Percentiles rank a stretch among this genome's conserved stretches.
These are phyloP conservation scores for Penicillium decumbens DNA, from an alignment of 2,329 filamentous ascomycete genomes.

Conservation along the genomic window DNA sequence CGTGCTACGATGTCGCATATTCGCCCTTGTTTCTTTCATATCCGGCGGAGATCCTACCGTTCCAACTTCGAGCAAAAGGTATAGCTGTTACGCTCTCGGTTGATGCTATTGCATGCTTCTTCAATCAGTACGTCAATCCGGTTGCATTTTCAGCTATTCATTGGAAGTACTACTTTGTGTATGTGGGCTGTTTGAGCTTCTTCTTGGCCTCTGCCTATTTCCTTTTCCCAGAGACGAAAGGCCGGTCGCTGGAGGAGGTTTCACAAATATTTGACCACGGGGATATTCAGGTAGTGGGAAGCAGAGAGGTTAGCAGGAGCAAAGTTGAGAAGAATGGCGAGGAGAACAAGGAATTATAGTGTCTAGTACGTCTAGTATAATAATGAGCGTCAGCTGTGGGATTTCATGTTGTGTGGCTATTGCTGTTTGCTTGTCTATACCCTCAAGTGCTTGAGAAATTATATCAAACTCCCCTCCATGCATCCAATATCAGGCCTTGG, in stretches of 20 bases:
- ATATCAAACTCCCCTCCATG: not conserved
- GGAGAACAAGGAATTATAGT: not conserved
- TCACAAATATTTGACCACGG: constrained; percentile 19
- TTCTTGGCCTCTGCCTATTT: constrained; percentile 38
- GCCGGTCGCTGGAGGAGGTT: constrained; percentile 23
- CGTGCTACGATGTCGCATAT: constrained; percentile 30
- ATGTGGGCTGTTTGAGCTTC: constrained; percentile 33
- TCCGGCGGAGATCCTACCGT: constrained; percentile 34
- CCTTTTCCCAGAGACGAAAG: constrained; percentile 31
- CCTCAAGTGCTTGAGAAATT: not conserved
- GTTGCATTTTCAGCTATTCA: constrained; percentile 37
- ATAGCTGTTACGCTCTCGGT: constrained; percentile 27
- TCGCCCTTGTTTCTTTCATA: constrained; percentile 28
- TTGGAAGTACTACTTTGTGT: constrained; percentile 44
- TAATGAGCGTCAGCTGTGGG: not conserved
- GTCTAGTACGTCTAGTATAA: not conserved
- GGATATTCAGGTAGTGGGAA: not conserved
- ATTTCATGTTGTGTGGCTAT: too few species aligned
- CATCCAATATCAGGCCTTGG: not conserved
- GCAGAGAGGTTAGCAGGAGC: not conserved
- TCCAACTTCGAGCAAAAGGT: constrained; percentile 35
- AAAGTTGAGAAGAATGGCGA: not conserved
- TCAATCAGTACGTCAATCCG: constrained; percentile 44
- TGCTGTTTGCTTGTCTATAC: not conserved
- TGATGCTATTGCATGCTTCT: constrained; percentile 30